Percentiles rank a stretch among this genome's conserved stretches.
phyloP scores from a whole-genome alignment of 176 grass and related monocot genomes.

The Musa troglodytarum region DNA sequence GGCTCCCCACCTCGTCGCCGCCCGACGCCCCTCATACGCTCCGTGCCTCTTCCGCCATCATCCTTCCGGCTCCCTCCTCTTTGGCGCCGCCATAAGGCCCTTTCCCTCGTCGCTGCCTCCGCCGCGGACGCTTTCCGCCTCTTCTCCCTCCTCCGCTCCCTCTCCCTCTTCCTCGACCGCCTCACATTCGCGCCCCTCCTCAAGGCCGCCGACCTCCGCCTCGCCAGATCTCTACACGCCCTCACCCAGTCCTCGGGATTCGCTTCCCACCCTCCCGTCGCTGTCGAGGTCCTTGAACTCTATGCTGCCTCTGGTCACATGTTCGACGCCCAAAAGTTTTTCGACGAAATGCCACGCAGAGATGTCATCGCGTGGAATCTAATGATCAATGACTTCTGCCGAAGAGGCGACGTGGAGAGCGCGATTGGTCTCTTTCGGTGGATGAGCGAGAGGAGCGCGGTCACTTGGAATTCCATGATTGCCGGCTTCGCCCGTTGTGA shows the following conservation, averaged over 20 bases:
- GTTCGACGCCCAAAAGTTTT: constrained; percentile 19
- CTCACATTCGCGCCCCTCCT: constrained; percentile 32
- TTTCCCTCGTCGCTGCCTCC: neutral
- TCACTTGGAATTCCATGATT: constrained; percentile 56
- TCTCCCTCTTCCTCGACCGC: constrained; percentile 16
- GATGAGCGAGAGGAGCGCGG: constrained; percentile 29
- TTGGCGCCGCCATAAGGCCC: constrained; percentile 43
- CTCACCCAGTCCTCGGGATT: constrained; percentile 37
- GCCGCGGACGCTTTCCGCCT: constrained; percentile 20
- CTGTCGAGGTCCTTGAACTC: neutral
- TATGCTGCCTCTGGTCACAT: constrained; percentile 14
- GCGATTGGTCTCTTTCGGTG: neutral
- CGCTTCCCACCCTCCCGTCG: constrained; percentile 32
- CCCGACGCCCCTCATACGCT: constrained; percentile 6
- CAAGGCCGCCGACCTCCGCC: constrained; percentile 7
- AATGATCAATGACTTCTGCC: constrained; percentile 16
- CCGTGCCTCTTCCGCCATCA: constrained; percentile 21
- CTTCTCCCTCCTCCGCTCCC: constrained; percentile 18
- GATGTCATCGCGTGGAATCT: constrained; percentile 22
- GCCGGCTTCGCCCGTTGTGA: constrained; percentile 20
- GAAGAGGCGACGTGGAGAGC: constrained; percentile 1
- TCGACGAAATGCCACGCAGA: constrained; percentile 41
- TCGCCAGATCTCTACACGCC: constrained; percentile 29
- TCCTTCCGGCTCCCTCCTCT: constrained; percentile 26
- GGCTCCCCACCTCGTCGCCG: constrained; percentile 30